These are phyloP conservation scores for Wickerhamomyces sp. DNA, from an alignment of 1,139 yeast genomes.

Conservation along the genomic window DNA sequence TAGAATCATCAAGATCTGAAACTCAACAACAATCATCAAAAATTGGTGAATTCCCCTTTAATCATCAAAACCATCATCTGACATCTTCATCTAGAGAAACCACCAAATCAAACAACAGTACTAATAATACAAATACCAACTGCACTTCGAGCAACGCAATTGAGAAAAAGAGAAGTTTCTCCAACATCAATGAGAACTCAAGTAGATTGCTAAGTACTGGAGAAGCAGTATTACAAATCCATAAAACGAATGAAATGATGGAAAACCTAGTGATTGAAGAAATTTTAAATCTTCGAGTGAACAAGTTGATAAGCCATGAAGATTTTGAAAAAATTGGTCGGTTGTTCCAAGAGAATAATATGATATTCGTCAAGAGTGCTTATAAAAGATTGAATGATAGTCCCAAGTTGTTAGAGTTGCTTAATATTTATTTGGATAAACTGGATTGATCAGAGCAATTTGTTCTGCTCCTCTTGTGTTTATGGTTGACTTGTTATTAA, in stretches of 20 bases:
- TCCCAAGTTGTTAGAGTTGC: constrained; percentile 15
- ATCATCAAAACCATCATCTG: neutral
- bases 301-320: constrained; percentile 11
- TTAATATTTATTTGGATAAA: constrained; percentile 16
- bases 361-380: constrained; percentile 17
- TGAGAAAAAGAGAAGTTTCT: too few relatives aligned
- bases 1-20: too few relatives aligned
- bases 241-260: constrained; percentile 19
- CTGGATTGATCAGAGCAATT: neutral
- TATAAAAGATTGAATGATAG: constrained; percentile 17
- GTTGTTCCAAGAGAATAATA: constrained; percentile 10
- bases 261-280: constrained; percentile 16
- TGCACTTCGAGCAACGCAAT: too few relatives aligned
- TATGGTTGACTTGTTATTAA: too few relatives aligned
- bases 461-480: too few relatives aligned
- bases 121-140: too few relatives aligned
- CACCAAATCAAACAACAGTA: neutral
- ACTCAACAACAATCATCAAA: too few relatives aligned
- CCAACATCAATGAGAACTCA: too few relatives aligned
- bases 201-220: constrained; percentile 10
- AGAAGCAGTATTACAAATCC: constrained; percentile 17
- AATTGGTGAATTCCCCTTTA: neutral
- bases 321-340: constrained; percentile 17
- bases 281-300: constrained; percentile 14
- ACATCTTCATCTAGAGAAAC: neutral